phyloP scores from a whole-genome alignment of 192 early-diverging fungal species.

The Podila horticola region DNA sequence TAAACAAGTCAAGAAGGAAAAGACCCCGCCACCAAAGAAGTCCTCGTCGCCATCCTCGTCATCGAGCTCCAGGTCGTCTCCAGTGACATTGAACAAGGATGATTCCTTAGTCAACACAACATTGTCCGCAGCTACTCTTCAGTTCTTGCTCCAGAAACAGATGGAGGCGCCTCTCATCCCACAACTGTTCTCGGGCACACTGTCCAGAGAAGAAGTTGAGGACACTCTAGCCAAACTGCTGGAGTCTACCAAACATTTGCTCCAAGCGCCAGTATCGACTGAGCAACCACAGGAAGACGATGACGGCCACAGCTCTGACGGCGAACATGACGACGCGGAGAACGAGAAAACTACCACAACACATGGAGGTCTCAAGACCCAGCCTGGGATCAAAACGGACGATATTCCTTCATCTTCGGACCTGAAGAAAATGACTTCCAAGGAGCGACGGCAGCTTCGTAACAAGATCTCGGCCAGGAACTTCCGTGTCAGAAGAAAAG shows the following conservation, averaged over 20 bases:
- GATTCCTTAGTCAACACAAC: conserved; percentile 26
- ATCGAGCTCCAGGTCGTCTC: not conserved
- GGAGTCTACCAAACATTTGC: conserved; percentile 38
- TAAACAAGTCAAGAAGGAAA: conserved; percentile 27
- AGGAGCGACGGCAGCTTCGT: conserved; percentile 82
- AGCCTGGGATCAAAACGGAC: conserved; percentile 46
- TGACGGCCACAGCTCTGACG: not conserved
- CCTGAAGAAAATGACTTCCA: conserved; percentile 72
- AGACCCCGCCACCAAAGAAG: not conserved
- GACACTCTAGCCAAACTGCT: conserved; percentile 24
- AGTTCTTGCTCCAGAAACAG: conserved; percentile 44
- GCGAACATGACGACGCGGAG: conserved; percentile 2
- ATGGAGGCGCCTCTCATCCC: conserved; percentile 37
- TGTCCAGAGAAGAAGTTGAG: conserved; percentile 35
- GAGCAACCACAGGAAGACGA: not conserved
- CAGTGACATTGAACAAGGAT: not conserved
- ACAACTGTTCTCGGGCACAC: conserved; percentile 31
- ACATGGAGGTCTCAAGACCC: conserved; percentile 36
- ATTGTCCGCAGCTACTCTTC: conserved; percentile 35
- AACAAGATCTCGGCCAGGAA: conserved; percentile 91
- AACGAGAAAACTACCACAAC: conserved; percentile 10
- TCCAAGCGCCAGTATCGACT: conserved; percentile 10
- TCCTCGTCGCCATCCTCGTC: not conserved
- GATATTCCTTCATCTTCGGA: conserved; percentile 54
- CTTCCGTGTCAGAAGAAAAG: conserved; percentile 86